Base-by-base conservation (phyloP, 1,139 yeast species). In the Yamadazyma spencermartinsiae region DNA sequence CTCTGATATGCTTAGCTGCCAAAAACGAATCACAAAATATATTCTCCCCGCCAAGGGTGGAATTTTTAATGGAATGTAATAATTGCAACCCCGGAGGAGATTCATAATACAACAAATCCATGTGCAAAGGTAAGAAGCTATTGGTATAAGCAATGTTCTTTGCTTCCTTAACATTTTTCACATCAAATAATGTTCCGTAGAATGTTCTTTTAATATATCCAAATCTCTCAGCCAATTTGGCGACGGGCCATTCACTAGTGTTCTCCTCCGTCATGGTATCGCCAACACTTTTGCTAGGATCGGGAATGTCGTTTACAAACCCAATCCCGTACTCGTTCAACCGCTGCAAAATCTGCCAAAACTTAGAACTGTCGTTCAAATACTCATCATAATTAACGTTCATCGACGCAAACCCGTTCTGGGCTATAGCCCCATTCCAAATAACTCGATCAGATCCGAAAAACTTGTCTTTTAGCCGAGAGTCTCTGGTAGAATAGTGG, bases 81-180 rank as follows among this genome's bases (percentile, higher is more conserved):
- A 85, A 58, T 54, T 86, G 94, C 28, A 86, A 65, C 0, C 95
- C 95, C 0, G 95, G 95, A 1, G 94, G 94, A 8, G 89, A 80
- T 56, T 86, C 92, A 54, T 85, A 81, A 60, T 86, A 86, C 36
- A 82, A 69, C 30, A 86, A 68, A 50, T 86, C 95, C 87, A 84
- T 86, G 52, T 86, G 95, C 41, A 86, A 66, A 3, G 92, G 92
- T 38, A 86, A 68, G 46, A 79, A 79, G 2, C 73, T 73, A 36
- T 74, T 70, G 2, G 94, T 83, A 52, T 84, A 80, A 1, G 94
- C 94, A 35, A 86, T 82, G 48, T 86, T 85, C 39, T 74, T 79
- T n/a, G 92, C 86, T 9, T 78, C 74, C 33, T 61, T 60, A 9
- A 72, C 73, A 29, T 79, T 77, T 40, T 71, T 73, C 4, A 86